phyloP scores from a whole-genome alignment of 495 filamentous ascomycete genomes.

The Penicillium macrosclerotiorum region DNA sequence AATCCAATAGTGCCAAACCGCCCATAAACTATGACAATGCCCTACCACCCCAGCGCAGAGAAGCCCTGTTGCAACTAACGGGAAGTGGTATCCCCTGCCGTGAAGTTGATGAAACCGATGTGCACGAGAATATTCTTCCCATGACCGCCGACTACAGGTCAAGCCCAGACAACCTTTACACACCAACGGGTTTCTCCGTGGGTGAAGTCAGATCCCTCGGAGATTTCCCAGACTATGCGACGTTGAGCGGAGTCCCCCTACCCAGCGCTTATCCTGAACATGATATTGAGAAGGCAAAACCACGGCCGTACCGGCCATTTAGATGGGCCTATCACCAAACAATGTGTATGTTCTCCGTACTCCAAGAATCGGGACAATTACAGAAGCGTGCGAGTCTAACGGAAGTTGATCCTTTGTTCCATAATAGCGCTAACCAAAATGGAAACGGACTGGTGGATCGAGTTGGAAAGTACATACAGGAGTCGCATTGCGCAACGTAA shows the following conservation, averaged over 20 bases:
- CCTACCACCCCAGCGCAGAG: conserved; percentile 57
- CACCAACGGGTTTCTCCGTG: conserved; percentile 60
- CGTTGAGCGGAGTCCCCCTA: conserved; percentile 73
- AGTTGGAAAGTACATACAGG: conserved; percentile 76
- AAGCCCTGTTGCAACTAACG: conserved; percentile 39
- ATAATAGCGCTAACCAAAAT: conserved; percentile 70
- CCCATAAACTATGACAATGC: conserved; percentile 42
- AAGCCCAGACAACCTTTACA: conserved; percentile 44
- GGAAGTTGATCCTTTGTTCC: neutral
- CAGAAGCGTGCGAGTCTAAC: no score
- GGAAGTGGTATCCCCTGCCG: conserved; percentile 17
- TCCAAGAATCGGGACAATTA: neutral
- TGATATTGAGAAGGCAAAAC: conserved; percentile 59
- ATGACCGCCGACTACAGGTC: conserved; percentile 43
- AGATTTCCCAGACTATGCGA: conserved; percentile 80
- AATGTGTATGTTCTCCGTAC: conserved; percentile 66
- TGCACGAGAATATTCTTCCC: conserved; percentile 36
- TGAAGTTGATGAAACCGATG: conserved; percentile 31
- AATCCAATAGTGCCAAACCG: conserved; percentile 21
- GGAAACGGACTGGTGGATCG: conserved; percentile 88
- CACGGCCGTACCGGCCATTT: conserved; percentile 78
- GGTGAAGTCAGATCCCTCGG: conserved; percentile 72
- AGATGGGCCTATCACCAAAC: conserved; percentile 90
- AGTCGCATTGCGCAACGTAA: conserved; percentile 69
- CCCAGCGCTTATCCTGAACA: conserved; percentile 66